Base-by-base conservation (phyloP, 345 rosid species). In the Stellera chamaejasme region DNA sequence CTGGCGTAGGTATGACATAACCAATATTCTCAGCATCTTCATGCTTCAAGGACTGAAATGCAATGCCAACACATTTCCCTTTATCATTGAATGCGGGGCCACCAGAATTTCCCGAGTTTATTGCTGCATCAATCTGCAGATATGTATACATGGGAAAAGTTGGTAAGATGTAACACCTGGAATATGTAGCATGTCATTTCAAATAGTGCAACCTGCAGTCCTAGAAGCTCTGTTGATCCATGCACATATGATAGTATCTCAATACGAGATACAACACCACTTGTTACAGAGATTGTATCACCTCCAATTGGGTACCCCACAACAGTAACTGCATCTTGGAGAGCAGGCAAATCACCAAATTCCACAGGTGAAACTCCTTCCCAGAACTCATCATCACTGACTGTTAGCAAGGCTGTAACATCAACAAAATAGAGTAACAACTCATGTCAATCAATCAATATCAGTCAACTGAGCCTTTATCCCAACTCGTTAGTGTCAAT, bases 281-380 rank as follows among this genome's bases (percentile, higher is more conserved):
- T 91, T 3, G 98, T 91, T 23, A 91, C 98, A 63, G 98, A 91
- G 71, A 91, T 83, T 2, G 98, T 91, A 60, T 91, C 98, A 10
- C 98, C 98, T 43, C 98, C 98, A 55, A 91, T 85, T 0, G 98
- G 96, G 52, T 91, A 91, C 50, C 98, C 98, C 26, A 91, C 98
- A 63, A 91, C 98, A 55, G 96, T 91, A 5, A 91, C 98, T 66
- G 92, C 98, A 68, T 91, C 95, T 70, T 91, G 98, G 62, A 91
- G 85, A 3, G 96, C 92, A 54, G 98, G 98, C 66, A 91, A 76
- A 54, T 83, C 83, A 13, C 98, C 96, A 71, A 91, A 91, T 74
- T 88, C 95, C 36, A 91, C 77, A 26, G 98, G 95, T 3, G 81
- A 65, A 13, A 83, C 77, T 59, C 91, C 98, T 78, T 82, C 92